These are phyloP conservation scores for Vitis rotundifolia DNA, from an alignment of 164 flowering plant species.

Conservation along the genomic window DNA sequence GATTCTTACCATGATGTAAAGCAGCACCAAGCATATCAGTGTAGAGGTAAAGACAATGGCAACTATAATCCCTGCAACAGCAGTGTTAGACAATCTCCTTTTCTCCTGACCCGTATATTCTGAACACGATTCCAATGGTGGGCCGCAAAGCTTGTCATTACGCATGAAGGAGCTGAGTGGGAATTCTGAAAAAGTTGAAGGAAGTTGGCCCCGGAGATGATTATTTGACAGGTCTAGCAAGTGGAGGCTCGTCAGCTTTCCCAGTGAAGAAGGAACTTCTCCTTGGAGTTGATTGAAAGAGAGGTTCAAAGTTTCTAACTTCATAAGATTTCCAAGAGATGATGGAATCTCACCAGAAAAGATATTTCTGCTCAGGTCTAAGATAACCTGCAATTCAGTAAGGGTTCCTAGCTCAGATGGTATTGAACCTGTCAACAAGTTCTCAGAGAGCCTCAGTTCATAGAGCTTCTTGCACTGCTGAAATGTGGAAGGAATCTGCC, in stretches of 20 bases:
- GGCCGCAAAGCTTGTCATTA: constrained; percentile 74
- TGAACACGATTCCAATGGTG: constrained; percentile 54
- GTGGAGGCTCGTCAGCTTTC: constrained; percentile 73
- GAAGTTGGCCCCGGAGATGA: constrained; percentile 66
- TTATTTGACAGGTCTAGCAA: constrained; percentile 72
- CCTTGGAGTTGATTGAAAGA: constrained; percentile 77
- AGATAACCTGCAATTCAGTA: constrained; percentile 67
- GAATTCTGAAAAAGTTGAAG: constrained; percentile 59
- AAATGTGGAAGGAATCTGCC: constrained; percentile 69
- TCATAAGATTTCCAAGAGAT: constrained; percentile 65
- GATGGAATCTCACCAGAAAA: constrained; percentile 77
- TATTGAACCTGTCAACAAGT: constrained; percentile 61
- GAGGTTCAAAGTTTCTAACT: constrained; percentile 76
- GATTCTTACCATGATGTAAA: constrained; percentile 83
- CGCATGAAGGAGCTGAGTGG: constrained; percentile 63
- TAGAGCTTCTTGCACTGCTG: constrained; percentile 74
- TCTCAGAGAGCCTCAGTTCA: constrained; percentile 69
- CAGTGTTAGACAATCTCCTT: constrained; percentile 44
- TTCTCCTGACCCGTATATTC: constrained; percentile 14
- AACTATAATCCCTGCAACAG: constrained; percentile 60
- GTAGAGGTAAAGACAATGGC: constrained; percentile 80
- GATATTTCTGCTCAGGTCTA: constrained; percentile 70
- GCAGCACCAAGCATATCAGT: constrained; percentile 61
- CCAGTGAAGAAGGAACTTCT: constrained; percentile 63
- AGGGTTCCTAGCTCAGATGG: constrained; percentile 72